A percentile compares a stretch with the other conserved stretches of the same genome.
phyloP scores from a whole-genome alignment of 441 rosid genomes.

The Adansonia grandidieri region DNA sequence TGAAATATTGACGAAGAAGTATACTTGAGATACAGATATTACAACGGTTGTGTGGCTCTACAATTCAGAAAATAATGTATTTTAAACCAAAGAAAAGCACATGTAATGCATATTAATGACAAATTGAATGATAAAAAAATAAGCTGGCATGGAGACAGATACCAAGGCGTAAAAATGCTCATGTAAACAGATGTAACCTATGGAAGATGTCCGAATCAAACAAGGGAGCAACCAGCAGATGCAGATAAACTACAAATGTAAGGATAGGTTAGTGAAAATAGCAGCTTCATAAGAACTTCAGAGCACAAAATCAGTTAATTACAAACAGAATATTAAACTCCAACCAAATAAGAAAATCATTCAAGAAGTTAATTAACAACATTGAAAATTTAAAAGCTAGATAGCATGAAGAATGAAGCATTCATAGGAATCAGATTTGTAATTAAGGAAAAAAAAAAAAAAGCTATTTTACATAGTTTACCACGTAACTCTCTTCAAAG shows the following conservation, averaged over 20 bases:
- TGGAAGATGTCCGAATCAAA: slow-evolving; percentile 1
- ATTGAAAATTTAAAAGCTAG: slow-evolving; percentile 5
- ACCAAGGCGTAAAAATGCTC: not conserved
- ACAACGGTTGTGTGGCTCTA: not conserved
- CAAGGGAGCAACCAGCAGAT: slow-evolving; percentile 4
- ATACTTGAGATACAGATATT: not conserved
- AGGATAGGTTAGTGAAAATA: not conserved
- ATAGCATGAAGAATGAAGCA: not conserved
- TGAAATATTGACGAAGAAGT: not conserved
- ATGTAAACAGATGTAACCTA: not conserved
- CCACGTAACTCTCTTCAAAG: slow-evolving; percentile 23
- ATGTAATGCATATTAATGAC: not conserved
- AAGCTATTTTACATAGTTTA: slow-evolving; percentile 23
- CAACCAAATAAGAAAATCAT: slow-evolving; percentile 9
- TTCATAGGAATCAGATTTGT: slow-evolving; percentile 5
- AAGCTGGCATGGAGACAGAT: not conserved
- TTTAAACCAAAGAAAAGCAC: not conserved
- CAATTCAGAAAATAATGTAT: not conserved
- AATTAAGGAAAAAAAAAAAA: slow-evolving; percentile 18
- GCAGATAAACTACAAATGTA: not conserved
- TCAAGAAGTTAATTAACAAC: slow-evolving; percentile 4
- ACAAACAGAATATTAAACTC: slow-evolving; percentile 12
- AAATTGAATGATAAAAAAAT: not conserved
- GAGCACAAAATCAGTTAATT: slow-evolving; percentile 9
- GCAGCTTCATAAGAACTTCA: slow-evolving; percentile 4